A percentile compares a stretch with the other conserved stretches of the same genome.
phyloP scores from a whole-genome alignment of 176 grass and related monocot species.

The Ensete glaucum region DNA sequence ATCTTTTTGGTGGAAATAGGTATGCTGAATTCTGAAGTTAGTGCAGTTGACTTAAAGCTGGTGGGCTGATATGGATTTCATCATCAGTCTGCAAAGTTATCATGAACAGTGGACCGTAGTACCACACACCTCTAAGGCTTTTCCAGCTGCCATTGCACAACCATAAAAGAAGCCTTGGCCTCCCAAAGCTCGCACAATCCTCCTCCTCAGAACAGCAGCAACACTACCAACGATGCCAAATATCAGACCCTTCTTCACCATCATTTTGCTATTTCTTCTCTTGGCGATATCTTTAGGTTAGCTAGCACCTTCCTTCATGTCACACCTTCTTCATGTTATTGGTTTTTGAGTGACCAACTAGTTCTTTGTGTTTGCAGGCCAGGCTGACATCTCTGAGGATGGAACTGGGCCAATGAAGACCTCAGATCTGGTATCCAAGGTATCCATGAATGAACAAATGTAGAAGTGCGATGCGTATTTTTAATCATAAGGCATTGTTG shows the following conservation, averaged over 20 bases:
- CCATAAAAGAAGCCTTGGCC: not conserved
- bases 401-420: not conserved
- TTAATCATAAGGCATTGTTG: too few relatives aligned
- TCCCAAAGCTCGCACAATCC: not conserved
- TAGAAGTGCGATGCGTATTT: too few relatives aligned
- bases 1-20: not conserved
- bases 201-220: not conserved
- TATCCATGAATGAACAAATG: not conserved
- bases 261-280: not conserved
- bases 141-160: not conserved
- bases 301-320: not conserved
- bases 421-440: not conserved
- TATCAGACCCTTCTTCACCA: not conserved
- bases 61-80: slow-evolving; percentile 1
- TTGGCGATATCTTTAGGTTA: not conserved
- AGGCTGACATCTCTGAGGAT: not conserved
- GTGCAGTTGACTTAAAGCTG: slow-evolving; percentile 2
- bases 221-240: not conserved
- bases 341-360: not conserved
- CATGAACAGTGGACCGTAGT: not conserved
- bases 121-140: not conserved
- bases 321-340: not conserved
- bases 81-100: not conserved
- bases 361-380: not conserved
- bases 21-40: not conserved